phyloP scores from a whole-genome alignment of 2,329 filamentous ascomycete species.

The Pezicula neosporulosa region DNA sequence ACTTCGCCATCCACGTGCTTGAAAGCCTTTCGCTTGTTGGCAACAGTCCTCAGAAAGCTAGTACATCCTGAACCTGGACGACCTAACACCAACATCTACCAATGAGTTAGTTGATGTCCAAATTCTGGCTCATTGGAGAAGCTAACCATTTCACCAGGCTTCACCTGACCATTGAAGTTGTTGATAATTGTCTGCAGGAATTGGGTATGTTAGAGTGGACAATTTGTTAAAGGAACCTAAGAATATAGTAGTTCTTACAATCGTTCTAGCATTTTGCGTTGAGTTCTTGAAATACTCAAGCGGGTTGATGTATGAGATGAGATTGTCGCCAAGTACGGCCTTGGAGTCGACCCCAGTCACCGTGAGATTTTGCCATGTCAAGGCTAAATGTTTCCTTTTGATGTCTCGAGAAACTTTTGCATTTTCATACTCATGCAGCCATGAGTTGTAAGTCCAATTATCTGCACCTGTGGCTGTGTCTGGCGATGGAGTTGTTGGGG shows the following conservation, averaged over 20 bases:
- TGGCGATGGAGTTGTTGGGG: not conserved
- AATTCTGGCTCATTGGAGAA: too few relatives aligned
- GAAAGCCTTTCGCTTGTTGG: slow-evolving; percentile 58
- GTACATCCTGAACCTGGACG: slow-evolving; percentile 65
- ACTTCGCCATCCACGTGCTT: slow-evolving; percentile 52
- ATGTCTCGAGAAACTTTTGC: not conserved
- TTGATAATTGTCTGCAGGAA: slow-evolving; percentile 3
- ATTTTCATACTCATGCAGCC: slow-evolving; percentile 4
- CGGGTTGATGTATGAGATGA: slow-evolving; percentile 5
- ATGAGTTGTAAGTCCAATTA: not conserved
- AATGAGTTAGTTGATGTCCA: too few relatives aligned
- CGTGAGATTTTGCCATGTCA: slow-evolving; percentile 4
- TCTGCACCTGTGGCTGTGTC: not conserved
- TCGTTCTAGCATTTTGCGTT: not conserved
- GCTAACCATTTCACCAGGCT: slow-evolving; percentile 7
- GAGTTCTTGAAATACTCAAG: not conserved
- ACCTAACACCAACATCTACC: slow-evolving; percentile 49
- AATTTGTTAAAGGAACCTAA: not conserved
- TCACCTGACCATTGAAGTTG: slow-evolving; percentile 5
- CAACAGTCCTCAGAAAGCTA: slow-evolving; percentile 62
- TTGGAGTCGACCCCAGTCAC: slow-evolving; percentile 6
- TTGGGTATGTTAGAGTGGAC: not conserved
- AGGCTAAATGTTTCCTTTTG: slow-evolving; percentile 4
- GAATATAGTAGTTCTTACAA: not conserved
- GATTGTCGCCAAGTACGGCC: slow-evolving; percentile 4